Base-by-base conservation (phyloP, 768 basidiomycete species). In the Mycena maculata region DNA sequence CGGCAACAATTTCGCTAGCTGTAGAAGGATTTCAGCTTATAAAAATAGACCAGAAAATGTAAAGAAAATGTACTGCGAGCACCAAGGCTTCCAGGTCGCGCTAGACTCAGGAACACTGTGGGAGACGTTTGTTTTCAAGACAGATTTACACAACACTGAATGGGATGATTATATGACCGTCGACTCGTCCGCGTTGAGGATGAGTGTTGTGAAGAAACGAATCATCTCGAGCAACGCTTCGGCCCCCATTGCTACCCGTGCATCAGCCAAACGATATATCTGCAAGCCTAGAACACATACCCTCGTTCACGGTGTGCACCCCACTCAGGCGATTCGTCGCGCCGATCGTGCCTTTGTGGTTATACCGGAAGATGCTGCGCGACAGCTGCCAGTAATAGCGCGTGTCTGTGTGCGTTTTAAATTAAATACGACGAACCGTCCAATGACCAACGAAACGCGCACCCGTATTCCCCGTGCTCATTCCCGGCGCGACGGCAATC, bases 331-430 rank as follows among this genome's bases (percentile, higher is more conserved):
- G 49, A 25, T 71, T 55, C 38, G 68, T 63, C 1, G 69, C 13
- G 31, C 62, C 65, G 25, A 61, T 45, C 39, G 59, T 48, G 47
- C 61, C 61, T 25, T 71, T 71, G 44, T 71, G 69, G 65, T 71
- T 71, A 54, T 71, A 94, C 22, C 92, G 87, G 84, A 91, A 92
- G 67, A 94, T 92, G 70, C 87, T 83, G 39, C 77, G 73, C 7
- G 86, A 84, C 38, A 90, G 77, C 36, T 84, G 77, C 88, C 88
- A 89, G 72, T 88, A 88, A 73, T 82, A 83, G 18, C 83, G 80
- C 2, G 87, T 89, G 69, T 89, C 92, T 90, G 56, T n/a, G 44
- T 58, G 47, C 33, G 33, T 36, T 13, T 13, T 6, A 36, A 7
- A 36, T 36, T 36, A 36, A 7, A 13, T 36, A 13, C 8, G 8